Base-by-base conservation (phyloP, 2,329 filamentous ascomycete species). In the Pseudocercospora cruenta region DNA sequence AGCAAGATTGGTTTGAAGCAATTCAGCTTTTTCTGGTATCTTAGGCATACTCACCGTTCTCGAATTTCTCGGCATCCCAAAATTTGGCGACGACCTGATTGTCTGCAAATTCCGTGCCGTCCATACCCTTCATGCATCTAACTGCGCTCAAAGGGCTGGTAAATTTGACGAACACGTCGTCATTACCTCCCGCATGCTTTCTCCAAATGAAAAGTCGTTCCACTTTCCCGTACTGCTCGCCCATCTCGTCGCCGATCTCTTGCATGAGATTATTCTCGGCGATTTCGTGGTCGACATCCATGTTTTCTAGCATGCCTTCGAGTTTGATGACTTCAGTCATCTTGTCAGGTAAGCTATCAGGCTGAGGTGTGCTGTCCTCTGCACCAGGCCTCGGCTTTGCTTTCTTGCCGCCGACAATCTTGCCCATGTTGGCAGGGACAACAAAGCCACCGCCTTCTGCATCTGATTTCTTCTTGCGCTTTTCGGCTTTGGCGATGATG, bases 221-320 rank as follows among this genome's bases (percentile, higher is more conserved):
- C 7, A 78, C 75, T 87, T 71, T 72, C 4, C 77, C 77, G 65
- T 73, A 79, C 84, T 94, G 93, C 70, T 92, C 88, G 58, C 89
- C 90, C 78, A 96, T 97, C 76, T 96, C 92, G 75, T 97, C 92
- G 6, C 95, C 95, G 78, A 99, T 97, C 78, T 97, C 94, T 80
- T 98, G 94, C 72, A 94, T 90, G 59, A 99, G 81, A 62, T 85
- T 85, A 36, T 87, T 85, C 12, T 84, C 81, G 66, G 89, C 87
- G 58, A 97, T 87, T 78, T 97, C 94, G n/a, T 83, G 84, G 64
- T 90, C 86, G 53, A 97, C 81, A 75, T 97, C 86, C 83, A 98
- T 89, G 5, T 90, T 91, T 68, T 95, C 89, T 1, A 98, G 85
- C 91, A 98, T 97, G 58, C 92, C 90, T 61, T 86, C 85, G 19